These are phyloP conservation scores for Medicago arabica DNA, from an alignment of 306 rosid species.

Conservation along the genomic window DNA sequence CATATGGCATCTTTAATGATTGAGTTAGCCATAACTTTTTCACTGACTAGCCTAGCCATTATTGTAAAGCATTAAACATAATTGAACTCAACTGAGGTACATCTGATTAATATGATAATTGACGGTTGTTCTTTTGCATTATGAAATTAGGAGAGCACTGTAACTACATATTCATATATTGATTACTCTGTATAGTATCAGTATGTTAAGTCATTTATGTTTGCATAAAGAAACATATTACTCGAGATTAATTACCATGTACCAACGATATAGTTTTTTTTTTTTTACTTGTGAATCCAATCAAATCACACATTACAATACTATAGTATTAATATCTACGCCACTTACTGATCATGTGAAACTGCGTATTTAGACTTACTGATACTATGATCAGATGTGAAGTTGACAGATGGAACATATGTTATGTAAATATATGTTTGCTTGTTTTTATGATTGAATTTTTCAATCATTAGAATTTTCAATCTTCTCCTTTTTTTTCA, in stretches of 20 bases:
- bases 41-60: not conserved
- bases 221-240: constrained; percentile 23
- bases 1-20: constrained; percentile 23
- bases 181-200: constrained; percentile 1
- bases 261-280: not conserved
- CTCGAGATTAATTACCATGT: not conserved
- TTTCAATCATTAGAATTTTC: not conserved
- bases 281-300: not conserved
- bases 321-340: not conserved
- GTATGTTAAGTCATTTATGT: constrained; percentile 10
- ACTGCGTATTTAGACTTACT: constrained; percentile 3
- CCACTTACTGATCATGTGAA: constrained; percentile 18
- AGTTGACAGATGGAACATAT: constrained; percentile 5
- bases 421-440: constrained; percentile 11
- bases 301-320: not conserved
- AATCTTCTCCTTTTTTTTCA: not conserved
- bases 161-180: not conserved
- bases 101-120: constrained; percentile 1
- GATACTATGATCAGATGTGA: constrained; percentile 1
- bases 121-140: not conserved
- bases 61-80: constrained; percentile 5
- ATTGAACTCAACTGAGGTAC: not conserved
- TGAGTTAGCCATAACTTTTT: constrained; percentile 19
- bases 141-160: not conserved
- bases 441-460: not conserved